Evolutionary conservation across 371 early-diverging fungal genomes (phyloP), one percentile per base, ranked within the genome.

Genomic region (Funneliformis caledonium): DNA sequence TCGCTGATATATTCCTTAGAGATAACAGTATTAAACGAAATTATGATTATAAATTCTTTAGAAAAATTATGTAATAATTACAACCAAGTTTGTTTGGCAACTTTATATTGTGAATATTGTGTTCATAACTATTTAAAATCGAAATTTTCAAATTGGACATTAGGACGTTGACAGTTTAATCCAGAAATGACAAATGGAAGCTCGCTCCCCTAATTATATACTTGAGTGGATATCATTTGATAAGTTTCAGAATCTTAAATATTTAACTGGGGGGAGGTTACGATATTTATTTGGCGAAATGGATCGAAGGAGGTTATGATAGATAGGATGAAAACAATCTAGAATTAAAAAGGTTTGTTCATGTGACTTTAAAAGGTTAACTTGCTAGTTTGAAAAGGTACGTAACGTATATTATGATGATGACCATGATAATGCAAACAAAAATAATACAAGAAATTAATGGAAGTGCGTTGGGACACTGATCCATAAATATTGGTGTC

Each of bases 251-350:
- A 42, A 67, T 67, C 2, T 67, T 9, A 42, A 67, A 67, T 67
- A 67, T 67, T 37, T 67, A 19, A 67, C 12, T 31, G 37, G 42
- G 68, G 68, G 31, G 37, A 37, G 9, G 31, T 42, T 7, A 1
- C 11, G 22, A 37, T 12, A 22, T 67, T 37, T 67, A 67, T 67
- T 37, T 19, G 19, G 43, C 68, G 5, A 9, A 8, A 8, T 67
- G 68, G 68, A 67, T 12, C 42, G 68, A 42, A 42, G 62, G 62
- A 62, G 31, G 68, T 67, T 37, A 31, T 67, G 68, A 67, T 37
- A 42, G 42, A 37, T 67, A 37, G 68, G 68, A 67, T 67, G 9
- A 16, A 9, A 22, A 62, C 3, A 62, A 62, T 62, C 14, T 7
- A 7, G 8, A 22, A 62, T 62, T n/a, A n/a, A 62, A n/a, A 62